Evolutionary conservation across 2,329 filamentous ascomycete species (phyloP).

Genomic region (Penicillium sp.): DNA sequence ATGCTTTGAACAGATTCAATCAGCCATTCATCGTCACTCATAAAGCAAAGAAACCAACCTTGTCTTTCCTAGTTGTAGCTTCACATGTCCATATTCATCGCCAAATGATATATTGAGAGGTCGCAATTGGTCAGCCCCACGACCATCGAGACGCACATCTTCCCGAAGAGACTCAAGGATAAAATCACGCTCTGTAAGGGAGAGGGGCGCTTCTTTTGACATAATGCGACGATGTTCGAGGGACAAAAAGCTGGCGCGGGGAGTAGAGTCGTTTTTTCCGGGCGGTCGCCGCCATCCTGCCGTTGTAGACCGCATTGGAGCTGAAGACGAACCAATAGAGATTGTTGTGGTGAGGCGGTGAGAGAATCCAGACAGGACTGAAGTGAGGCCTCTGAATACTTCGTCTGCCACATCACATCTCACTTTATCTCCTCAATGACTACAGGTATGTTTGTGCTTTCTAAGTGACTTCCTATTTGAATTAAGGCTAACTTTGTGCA

Average conservation of each 20-base stretch:
- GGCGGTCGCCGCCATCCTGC: slow-evolving; percentile 14
- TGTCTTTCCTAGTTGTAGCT: slow-evolving; percentile 84
- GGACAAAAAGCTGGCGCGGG: slow-evolving; percentile 20
- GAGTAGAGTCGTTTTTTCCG: slow-evolving; percentile 13
- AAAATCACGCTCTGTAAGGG: slow-evolving; percentile 81
- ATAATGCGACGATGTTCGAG: slow-evolving; percentile 47
- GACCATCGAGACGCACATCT: slow-evolving; percentile 75
- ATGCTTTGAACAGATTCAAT: slow-evolving; percentile 52
- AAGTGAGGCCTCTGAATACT: not conserved
- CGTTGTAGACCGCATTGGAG: slow-evolving; percentile 14
- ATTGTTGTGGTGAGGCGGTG: not conserved
- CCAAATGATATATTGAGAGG: slow-evolving; percentile 73
- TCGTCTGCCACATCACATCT: not conserved
- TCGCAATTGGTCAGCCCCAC: slow-evolving; percentile 73
- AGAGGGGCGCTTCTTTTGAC: slow-evolving; percentile 89
- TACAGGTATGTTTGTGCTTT: slow-evolving; percentile 33
- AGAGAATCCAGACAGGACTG: not conserved
- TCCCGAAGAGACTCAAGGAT: slow-evolving; percentile 75
- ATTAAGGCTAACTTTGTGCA: slow-evolving; percentile 41
- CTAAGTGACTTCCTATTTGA: too few relatives aligned
- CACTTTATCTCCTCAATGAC: slow-evolving; percentile 33
- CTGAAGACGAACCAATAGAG: not conserved
- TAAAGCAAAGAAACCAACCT: slow-evolving; percentile 52
- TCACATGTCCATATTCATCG: slow-evolving; percentile 83
- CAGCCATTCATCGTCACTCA: slow-evolving; percentile 8